Base-by-base conservation (phyloP, 2,329 filamentous ascomycete genomes). In the Dothistroma pini region DNA sequence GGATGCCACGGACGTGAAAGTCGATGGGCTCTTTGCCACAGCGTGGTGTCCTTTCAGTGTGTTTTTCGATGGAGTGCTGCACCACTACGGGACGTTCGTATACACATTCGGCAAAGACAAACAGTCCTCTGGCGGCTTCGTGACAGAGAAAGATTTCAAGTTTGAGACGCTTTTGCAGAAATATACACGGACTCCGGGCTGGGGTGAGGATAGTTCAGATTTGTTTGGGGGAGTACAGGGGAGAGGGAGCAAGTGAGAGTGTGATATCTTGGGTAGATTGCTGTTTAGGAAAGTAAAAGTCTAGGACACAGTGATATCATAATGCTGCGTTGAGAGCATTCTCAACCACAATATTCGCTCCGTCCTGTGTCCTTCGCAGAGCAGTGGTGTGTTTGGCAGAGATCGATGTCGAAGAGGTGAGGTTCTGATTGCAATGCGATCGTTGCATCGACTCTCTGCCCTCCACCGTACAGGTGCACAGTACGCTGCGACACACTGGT, bases 151-250 rank as follows among this genome's bases (percentile, higher is more conserved):
- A 21, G 53, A 54, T 29, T 66, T 64, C 63, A 66, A 55, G 49
- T 60, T 67, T 58, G 63, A 66, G 38, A 62, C 63, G 10, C 59
- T 66, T 60, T 62, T 62, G 56, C 65, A 67, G 63, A 63, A 61
- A 47, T 67, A 67, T 57, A 58, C 61, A 58, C 58, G 65, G 54
- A 64, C 61, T 35, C 59, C 56, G 25, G 65, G 65, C 7, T 67
- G 65, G 65, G 61, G 51, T n/a, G 25, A 35, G 19, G 29, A 21
- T 21, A 25, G 16, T 53, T 11, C n/a, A 10, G 31, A 53, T 29
- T 21, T 11, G 47, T 21, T 35, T 19, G 41, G 41, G 3, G 16
- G 41, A 19, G 16, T 44, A 3, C 8, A 14, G 9, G n/a, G 41
- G n/a, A 44, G 16, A 19, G 16, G 14, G 25, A 29, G 25, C 25